Percentiles rank a stretch among this genome's conserved stretches.
Evolutionary conservation across 129 eudicot genomes (phyloP).

Genomic region (Logfia minima): DNA sequence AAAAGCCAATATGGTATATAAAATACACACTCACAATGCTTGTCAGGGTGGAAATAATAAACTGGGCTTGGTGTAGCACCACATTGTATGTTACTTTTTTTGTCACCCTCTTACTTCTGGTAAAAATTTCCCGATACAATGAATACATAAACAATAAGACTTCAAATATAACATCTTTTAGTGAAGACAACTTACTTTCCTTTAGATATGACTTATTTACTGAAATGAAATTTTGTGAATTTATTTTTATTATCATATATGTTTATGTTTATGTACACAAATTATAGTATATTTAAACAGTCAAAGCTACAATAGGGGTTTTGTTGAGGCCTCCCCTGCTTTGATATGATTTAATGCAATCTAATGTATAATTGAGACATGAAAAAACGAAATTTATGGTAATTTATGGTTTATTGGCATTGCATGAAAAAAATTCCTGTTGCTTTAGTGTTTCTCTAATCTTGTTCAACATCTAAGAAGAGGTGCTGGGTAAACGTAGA

Average conservation of each 20-base stretch:
- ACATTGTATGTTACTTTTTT: too few relatives aligned
- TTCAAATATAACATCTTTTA: background rate
- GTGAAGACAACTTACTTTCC: background rate
- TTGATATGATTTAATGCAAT: background rate
- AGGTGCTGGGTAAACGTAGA: slow-evolving; percentile 86
- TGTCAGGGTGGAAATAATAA: too few relatives aligned
- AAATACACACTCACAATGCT: too few relatives aligned
- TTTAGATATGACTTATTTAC: background rate
- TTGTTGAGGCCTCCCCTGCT: background rate
- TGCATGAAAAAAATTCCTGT: background rate
- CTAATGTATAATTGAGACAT: slow-evolving; percentile 1
- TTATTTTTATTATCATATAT: background rate
- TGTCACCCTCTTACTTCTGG: too few relatives aligned
- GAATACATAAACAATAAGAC: background rate
- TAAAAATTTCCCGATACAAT: too few relatives aligned
- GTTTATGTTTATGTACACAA: background rate
- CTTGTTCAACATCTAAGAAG: slow-evolving; percentile 71
- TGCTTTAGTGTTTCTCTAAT: background rate
- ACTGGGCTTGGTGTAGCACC: too few relatives aligned
- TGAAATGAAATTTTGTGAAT: background rate
- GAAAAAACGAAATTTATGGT: background rate
- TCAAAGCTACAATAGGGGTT: background rate
- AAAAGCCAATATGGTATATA: too few relatives aligned
- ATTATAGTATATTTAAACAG: background rate
- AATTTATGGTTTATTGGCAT: background rate